Base-by-base conservation (phyloP, 805 yeast species). In the Candida methanosorbosa region DNA sequence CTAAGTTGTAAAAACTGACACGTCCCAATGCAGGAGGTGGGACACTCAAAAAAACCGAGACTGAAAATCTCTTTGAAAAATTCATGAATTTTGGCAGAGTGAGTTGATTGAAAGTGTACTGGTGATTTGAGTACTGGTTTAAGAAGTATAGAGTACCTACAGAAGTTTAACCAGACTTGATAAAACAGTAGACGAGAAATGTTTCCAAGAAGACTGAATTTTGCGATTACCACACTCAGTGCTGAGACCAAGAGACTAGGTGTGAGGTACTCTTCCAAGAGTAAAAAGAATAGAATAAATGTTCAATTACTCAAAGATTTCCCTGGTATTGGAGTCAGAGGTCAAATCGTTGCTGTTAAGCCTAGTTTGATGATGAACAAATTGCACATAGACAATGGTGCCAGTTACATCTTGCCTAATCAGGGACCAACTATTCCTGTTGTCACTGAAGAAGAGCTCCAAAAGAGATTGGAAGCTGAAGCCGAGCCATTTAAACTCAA, bases 341-440 rank as follows among this genome's bases (percentile, higher is more conserved):
- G 96, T 24, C 81, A 87, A 60, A 68, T 87, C 29, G 67, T 81
- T 20, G 63, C 70, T 24, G 95, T 87, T 15, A 69, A 75, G 41
- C 87, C 95, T 21, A 82, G 86, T 17, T 65, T 73, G 41, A 87
- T 87, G 95, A 74, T 90, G 51, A 84, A 83, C 59, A 72, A 62
- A 46, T 68, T 87, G 37, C 85, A 85, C 48, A 72, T 74, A 29
- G 48, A 64, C 40, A 78, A 83, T 48, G 82, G 85, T 29, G 96
- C 95, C 3, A 70, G 74, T 15, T 87, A 85, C 49, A 66, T 85
- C 17, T 52, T 68, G 19, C 15, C n/a, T n/a, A 28, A 28, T 39
- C 42, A n/a, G 56, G 50, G 24, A 49, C 61, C 21, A 30, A 43
- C 36, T 61, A 58, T 60, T 29, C 58, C 59, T 1, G 59, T 60